phyloP scores from a whole-genome alignment of 768 basidiomycete species.

The Russula olivacea region DNA sequence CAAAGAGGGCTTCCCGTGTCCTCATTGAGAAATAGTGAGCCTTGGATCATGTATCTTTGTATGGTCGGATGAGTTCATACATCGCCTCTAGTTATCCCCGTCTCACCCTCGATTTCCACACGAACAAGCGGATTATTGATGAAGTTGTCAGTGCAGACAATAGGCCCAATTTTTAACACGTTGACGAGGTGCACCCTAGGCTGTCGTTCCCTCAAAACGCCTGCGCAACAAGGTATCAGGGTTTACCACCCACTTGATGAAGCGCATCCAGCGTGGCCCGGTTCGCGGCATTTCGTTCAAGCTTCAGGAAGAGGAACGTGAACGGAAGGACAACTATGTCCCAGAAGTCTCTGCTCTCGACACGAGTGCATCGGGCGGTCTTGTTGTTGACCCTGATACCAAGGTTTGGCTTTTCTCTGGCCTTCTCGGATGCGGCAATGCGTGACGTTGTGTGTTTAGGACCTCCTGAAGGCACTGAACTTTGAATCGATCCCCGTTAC shows the following conservation, averaged over 20 bases:
- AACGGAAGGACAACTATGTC: slow-evolving; percentile 99
- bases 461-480: slow-evolving; percentile 85
- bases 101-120: slow-evolving; percentile 98
- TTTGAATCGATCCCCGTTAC: slow-evolving; percentile 85
- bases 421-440: background rate
- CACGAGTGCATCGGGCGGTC: slow-evolving; percentile 51
- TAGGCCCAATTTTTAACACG: background rate
- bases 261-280: slow-evolving; percentile 96
- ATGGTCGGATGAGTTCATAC: background rate
- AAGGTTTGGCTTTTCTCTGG: slow-evolving; percentile 55
- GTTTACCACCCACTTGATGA: slow-evolving; percentile 99
- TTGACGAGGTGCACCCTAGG: slow-evolving; percentile 39
- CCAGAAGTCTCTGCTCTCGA: slow-evolving; percentile 97
- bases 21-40: slow-evolving; percentile 98
- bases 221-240: slow-evolving; percentile 99
- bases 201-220: slow-evolving; percentile 95
- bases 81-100: slow-evolving; percentile 76
- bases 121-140: slow-evolving; percentile 98
- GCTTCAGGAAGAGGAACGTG: slow-evolving; percentile 98
- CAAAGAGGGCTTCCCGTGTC: slow-evolving; percentile 97
- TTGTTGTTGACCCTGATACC: slow-evolving; percentile 90
- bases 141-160: slow-evolving; percentile 66
- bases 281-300: slow-evolving; percentile 99
- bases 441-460: slow-evolving; percentile 40
- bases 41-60: background rate